Evolutionary conservation across 1,139 yeast species (phyloP).

Genomic region (Pichia terricola): DNA sequence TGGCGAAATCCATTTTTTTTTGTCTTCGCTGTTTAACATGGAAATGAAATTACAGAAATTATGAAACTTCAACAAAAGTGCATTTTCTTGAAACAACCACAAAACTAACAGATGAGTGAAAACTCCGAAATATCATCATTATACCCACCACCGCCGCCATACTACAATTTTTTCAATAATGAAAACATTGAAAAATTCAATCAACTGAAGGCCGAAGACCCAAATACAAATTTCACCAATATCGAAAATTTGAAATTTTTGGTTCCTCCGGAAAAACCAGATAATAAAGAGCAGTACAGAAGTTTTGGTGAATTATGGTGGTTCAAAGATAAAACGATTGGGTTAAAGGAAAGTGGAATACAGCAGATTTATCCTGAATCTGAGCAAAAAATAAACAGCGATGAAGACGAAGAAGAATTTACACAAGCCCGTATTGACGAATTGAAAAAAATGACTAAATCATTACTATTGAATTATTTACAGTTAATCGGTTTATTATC

Average conservation of each 20-base stretch:
- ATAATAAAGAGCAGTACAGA: constrained; percentile 36
- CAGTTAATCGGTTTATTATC: constrained; percentile 43
- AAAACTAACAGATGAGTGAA: no score
- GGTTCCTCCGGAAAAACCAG: constrained; percentile 40
- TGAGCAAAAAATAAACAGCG: constrained; percentile 2
- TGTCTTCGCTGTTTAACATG: no score
- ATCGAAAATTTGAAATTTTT: constrained; percentile 33
- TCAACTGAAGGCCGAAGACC: constrained; percentile 8
- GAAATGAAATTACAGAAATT: no score
- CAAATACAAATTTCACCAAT: constrained; percentile 10
- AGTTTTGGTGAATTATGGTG: constrained; percentile 56
- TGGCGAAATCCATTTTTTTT: no score
- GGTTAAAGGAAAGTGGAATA: constrained; percentile 42
- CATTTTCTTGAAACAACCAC: no score
- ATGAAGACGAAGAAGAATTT: constrained; percentile 37
- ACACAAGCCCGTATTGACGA: constrained; percentile 38
- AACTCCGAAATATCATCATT: constrained; percentile 29
- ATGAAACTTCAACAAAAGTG: no score
- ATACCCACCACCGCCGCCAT: constrained; percentile 56
- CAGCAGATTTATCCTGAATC: constrained; percentile 34
- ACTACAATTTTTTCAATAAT: constrained; percentile 38
- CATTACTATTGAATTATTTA: constrained; percentile 44
- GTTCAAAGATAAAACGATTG: constrained; percentile 47
- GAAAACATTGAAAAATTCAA: constrained; percentile 20
- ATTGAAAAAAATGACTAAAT: constrained; percentile 45